Conservation (phyloP, 2,329 filamentous ascomycete species). For the Rhynchosporium secalis region DNA sequence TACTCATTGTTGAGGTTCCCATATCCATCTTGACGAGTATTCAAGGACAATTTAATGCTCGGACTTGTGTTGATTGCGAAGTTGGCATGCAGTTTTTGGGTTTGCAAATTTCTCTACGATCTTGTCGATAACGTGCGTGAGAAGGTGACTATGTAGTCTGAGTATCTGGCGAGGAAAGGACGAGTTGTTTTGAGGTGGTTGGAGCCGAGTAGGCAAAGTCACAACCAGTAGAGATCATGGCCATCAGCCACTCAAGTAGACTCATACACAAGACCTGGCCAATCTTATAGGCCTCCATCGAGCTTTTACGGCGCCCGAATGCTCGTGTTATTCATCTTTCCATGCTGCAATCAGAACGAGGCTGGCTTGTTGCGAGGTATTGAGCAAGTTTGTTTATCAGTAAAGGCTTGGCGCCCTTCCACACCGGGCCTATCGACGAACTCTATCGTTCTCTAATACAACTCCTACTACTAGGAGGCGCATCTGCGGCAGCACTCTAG, state of each 20-base stretch:
- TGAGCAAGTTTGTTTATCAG: conserved; percentile 18
- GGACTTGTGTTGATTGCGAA: neutral
- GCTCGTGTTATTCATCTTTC: neutral
- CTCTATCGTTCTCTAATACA: conserved; percentile 1
- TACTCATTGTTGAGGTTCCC: conserved; percentile 25
- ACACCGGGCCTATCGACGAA: conserved; percentile 3
- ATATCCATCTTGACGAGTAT: conserved; percentile 29
- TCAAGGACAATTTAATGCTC: neutral
- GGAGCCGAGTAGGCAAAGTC: neutral
- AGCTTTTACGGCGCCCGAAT: neutral
- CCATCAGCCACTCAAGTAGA: conserved; percentile 8
- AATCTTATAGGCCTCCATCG: neutral
- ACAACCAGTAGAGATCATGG: neutral
- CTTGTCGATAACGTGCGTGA: too few species aligned
- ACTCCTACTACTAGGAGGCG: neutral
- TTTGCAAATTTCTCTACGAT: too few species aligned
- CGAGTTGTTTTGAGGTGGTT: conserved; percentile 3
- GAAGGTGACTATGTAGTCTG: neutral
- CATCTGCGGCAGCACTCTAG: too few species aligned
- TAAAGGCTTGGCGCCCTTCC: conserved; percentile 1
- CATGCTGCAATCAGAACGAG: neutral
- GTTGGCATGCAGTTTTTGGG: too few species aligned
- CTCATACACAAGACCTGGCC: neutral
- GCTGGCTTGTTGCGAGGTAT: conserved; percentile 11
- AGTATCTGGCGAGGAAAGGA: neutral